phyloP scores from a whole-genome alignment of 1,284 basidiomycete species.

The Ustilago hordei region DNA sequence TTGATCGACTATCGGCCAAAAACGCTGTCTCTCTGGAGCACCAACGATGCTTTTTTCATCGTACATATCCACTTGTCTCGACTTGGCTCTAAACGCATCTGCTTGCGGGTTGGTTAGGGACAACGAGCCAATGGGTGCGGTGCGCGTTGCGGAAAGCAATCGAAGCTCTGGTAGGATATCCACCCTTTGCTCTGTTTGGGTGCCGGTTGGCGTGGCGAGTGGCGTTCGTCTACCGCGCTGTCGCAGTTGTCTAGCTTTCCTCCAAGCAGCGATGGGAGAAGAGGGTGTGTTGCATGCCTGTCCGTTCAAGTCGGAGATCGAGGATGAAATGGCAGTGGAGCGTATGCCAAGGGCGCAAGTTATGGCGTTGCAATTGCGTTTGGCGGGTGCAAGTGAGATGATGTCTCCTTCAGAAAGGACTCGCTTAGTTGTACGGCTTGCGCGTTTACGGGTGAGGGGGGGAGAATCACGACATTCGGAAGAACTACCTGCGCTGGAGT shows the following conservation, averaged over 20 bases:
- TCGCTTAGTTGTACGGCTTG: slow-evolving; percentile 12
- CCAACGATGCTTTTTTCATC: slow-evolving; percentile 23
- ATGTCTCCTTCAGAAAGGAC: slow-evolving; percentile 34
- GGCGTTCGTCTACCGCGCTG: background rate
- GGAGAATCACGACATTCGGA: background rate
- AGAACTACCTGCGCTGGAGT: slow-evolving; percentile 28
- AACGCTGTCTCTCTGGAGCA: slow-evolving; percentile 41
- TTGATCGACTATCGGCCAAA: slow-evolving; percentile 44
- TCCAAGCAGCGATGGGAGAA: background rate
- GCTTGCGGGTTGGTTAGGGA: background rate
- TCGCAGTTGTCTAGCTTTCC: background rate
- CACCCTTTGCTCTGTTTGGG: background rate
- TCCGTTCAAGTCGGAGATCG: background rate
- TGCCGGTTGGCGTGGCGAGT: background rate
- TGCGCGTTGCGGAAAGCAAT: slow-evolving; percentile 47
- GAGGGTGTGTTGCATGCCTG: background rate
- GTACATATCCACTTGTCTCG: slow-evolving; percentile 20
- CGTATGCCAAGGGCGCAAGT: slow-evolving; percentile 8
- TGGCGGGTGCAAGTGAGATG: slow-evolving; percentile 10
- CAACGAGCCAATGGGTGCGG: slow-evolving; percentile 45
- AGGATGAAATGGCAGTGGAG: background rate
- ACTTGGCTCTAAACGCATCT: background rate
- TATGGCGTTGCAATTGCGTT: slow-evolving; percentile 9
- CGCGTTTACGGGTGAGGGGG: background rate
- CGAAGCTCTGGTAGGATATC: slow-evolving; percentile 44